These are phyloP conservation scores for Xylariaceae sp. DNA, from an alignment of 2,329 filamentous ascomycete species.

Conservation along the genomic window DNA sequence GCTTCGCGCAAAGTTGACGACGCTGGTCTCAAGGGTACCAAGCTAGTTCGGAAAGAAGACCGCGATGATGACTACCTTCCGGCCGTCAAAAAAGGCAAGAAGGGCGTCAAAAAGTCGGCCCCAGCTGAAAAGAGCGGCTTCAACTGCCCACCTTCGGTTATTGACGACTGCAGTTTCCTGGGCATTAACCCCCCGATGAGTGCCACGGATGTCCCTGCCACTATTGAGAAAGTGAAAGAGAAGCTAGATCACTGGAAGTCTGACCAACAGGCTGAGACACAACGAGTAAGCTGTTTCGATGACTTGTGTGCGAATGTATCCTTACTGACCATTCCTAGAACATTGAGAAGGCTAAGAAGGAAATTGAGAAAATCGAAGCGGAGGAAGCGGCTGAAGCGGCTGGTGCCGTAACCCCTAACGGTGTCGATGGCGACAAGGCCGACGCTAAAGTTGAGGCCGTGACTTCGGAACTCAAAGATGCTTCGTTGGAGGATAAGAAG, in stretches of 20 bases:
- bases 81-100: constrained; percentile 80
- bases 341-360: constrained; percentile 91
- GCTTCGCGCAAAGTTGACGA: constrained; percentile 79
- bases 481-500: constrained; percentile 48
- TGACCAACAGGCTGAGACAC: constrained; percentile 83
- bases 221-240: constrained; percentile 82
- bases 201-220: constrained; percentile 70
- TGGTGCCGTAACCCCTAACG: constrained; percentile 40
- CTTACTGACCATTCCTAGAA: constrained; percentile 57
- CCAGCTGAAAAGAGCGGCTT: constrained; percentile 52
- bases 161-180: constrained; percentile 82
- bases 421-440: constrained; percentile 42
- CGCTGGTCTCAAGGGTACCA: constrained; percentile 77
- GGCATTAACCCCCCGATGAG: constrained; percentile 84
- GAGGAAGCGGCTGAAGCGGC: constrained; percentile 48
- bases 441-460: constrained; percentile 50
- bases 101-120: constrained; percentile 64
- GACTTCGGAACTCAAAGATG: constrained; percentile 46
- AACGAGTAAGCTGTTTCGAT: constrained; percentile 60
- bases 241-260: constrained; percentile 90
- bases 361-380: constrained; percentile 83
- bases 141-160: constrained; percentile 83
- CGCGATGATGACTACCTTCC: constrained; percentile 81
- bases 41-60: constrained; percentile 78
- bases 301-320: neutral